phyloP scores from a whole-genome alignment of 106 monocot species.

The Ottelia alismoides region DNA sequence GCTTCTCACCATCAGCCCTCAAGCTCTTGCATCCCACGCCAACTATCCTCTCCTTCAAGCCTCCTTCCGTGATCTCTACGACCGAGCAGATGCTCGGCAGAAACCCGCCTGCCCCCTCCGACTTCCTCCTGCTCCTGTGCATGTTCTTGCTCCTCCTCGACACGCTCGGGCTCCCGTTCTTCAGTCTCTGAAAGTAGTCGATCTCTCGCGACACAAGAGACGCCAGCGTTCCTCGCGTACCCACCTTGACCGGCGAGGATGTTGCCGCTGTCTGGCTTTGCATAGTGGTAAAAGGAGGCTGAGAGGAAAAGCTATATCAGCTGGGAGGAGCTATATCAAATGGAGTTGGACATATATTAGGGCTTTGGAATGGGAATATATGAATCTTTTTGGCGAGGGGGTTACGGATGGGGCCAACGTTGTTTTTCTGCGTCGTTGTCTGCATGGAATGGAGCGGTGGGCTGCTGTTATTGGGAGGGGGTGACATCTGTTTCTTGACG shows the following conservation, averaged over 20 bases:
- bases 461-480: no score
- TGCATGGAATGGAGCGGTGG: no score
- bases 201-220: constrained; percentile 32
- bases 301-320: no score
- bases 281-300: no score
- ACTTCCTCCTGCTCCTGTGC: no score
- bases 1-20: constrained; percentile 10
- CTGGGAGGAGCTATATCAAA: no score
- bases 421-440: no score
- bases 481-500: no score
- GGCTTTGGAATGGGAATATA: no score
- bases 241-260: constrained; percentile 23
- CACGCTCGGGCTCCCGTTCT: neutral
- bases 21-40: constrained; percentile 10
- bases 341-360: no score
- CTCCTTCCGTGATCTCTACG: constrained; percentile 14
- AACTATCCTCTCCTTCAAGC: neutral
- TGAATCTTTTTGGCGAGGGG: no score
- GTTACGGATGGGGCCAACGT: no score
- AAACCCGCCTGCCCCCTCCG: constrained; percentile 2
- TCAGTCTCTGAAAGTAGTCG: constrained; percentile 18
- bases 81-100: constrained; percentile 30
- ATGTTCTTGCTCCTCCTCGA: constrained; percentile 15
- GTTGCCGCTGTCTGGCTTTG: constrained; percentile 11
- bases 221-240: constrained; percentile 23